A percentile compares a stretch with the other conserved stretches of the same genome.
phyloP scores from a whole-genome alignment of 31 red algal species.

The Porphyra umbilicalis region DNA sequence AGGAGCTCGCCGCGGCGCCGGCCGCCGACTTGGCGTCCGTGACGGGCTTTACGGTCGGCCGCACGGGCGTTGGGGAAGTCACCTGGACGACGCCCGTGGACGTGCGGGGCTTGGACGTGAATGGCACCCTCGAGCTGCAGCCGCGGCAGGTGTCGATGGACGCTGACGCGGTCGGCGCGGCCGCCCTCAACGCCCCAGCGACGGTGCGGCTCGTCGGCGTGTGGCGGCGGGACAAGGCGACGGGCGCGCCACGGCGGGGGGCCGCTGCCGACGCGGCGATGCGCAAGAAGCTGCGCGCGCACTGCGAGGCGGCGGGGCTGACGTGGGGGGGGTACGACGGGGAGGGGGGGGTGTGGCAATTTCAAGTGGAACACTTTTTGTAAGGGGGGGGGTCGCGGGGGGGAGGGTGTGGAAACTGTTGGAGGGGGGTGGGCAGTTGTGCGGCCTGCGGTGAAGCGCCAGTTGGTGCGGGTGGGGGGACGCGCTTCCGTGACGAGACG shows the following conservation, averaged over 20 bases:
- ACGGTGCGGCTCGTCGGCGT: conserved; percentile 43
- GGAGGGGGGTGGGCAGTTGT: no score
- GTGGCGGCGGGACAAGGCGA: conserved; percentile 64
- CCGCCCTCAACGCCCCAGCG: conserved; percentile 71
- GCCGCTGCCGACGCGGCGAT: conserved; percentile 36
- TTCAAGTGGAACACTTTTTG: conserved; percentile 41
- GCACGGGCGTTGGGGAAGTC: conserved; percentile 60
- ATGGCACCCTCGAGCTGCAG: conserved; percentile 47
- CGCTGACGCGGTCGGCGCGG: conserved; percentile 53
- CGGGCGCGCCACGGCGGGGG: conserved; percentile 22
- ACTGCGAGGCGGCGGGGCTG: conserved; percentile 60
- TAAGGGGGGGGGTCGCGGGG: neutral
- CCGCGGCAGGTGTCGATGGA: conserved; percentile 49
- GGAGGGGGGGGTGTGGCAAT: conserved; percentile 55
- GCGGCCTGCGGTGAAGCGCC: no score
- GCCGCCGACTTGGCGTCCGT: conserved; percentile 57
- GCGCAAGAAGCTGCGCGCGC: conserved; percentile 44
- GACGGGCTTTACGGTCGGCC: conserved; percentile 63
- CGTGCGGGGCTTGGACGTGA: conserved; percentile 66
- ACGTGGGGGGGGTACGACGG: conserved; percentile 74
- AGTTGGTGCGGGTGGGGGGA: no score
- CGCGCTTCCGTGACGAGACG: no score
- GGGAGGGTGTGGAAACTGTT: no score
- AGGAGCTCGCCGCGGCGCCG: conserved; percentile 21
- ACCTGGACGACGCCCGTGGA: conserved; percentile 70